Conservation (phyloP, 2,329 filamentous ascomycete species). For the Tolypocladium capitatum region DNA sequence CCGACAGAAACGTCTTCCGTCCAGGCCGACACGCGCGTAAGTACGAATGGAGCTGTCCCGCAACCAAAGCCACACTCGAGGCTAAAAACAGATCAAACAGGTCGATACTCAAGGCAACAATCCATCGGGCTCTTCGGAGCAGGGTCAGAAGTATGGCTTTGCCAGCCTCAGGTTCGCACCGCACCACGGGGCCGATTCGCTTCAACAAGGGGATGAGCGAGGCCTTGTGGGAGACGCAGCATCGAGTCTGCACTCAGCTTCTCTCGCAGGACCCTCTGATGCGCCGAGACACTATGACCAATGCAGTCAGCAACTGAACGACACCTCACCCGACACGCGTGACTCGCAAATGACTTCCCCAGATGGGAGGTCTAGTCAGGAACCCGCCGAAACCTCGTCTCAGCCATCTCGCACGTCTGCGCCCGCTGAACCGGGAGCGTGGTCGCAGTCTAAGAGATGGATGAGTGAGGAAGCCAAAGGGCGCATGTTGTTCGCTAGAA, state of each 20-base stretch:
- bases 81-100: neutral
- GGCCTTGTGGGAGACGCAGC: neutral
- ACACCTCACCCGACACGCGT: neutral
- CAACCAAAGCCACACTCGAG: neutral
- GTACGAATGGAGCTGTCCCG: neutral
- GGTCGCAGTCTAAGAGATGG: constrained; percentile 27
- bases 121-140: no score
- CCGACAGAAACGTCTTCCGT: neutral
- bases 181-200: neutral
- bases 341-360: neutral
- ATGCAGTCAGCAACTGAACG: neutral
- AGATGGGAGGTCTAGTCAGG: neutral
- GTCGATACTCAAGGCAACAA: neutral
- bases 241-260: neutral
- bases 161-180: no score
- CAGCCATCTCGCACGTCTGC: neutral
- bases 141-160: neutral
- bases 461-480: constrained; percentile 20
- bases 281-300: neutral
- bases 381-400: neutral
- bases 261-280: neutral
- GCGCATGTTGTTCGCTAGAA: constrained; percentile 20
- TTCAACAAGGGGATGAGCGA: neutral
- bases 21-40: neutral
- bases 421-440: constrained; percentile 13